phyloP scores from a whole-genome alignment of 768 basidiomycete species.

The Pulveroboletus sp. region DNA sequence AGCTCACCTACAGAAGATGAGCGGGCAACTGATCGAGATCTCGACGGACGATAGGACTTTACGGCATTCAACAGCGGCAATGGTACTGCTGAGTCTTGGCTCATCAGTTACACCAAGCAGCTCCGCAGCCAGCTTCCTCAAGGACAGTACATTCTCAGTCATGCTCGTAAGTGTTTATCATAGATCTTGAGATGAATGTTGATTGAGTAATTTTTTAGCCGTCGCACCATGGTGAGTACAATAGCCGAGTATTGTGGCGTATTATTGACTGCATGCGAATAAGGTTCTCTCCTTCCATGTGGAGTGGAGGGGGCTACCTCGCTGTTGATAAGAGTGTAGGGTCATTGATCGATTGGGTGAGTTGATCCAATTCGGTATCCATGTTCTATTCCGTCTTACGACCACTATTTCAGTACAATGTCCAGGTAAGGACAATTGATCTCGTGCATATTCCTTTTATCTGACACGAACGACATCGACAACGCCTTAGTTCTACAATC shows the following conservation, averaged over 20 bases:
- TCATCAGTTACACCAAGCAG: slow-evolving; percentile 29
- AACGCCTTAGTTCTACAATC: slow-evolving; percentile 25
- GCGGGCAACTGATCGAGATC: not conserved
- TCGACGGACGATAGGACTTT: slow-evolving; percentile 25
- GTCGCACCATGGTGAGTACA: slow-evolving; percentile 17
- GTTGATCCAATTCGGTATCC: not conserved
- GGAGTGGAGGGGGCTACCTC: slow-evolving; percentile 36
- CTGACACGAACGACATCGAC: not conserved
- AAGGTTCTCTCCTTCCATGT: slow-evolving; percentile 21
- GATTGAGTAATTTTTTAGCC: slow-evolving; percentile 5
- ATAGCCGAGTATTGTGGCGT: not conserved
- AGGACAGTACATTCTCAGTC: slow-evolving; percentile 33
- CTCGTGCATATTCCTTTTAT: not conserved
- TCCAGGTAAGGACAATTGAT: slow-evolving; percentile 31
- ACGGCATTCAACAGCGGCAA: slow-evolving; percentile 29
- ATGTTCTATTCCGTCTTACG: too few species aligned
- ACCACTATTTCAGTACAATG: slow-evolving; percentile 24
- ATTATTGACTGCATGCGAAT: not conserved
- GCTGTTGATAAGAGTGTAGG: slow-evolving; percentile 35
- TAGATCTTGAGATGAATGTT: not conserved
- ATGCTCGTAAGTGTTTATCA: slow-evolving; percentile 29
- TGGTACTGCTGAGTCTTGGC: slow-evolving; percentile 39
- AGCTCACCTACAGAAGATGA: not conserved
- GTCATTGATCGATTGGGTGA: slow-evolving; percentile 44
- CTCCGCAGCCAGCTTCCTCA: slow-evolving; percentile 32